Base-by-base conservation (phyloP, 202 grass and related monocot genomes). In the Digitaria exilis region DNA sequence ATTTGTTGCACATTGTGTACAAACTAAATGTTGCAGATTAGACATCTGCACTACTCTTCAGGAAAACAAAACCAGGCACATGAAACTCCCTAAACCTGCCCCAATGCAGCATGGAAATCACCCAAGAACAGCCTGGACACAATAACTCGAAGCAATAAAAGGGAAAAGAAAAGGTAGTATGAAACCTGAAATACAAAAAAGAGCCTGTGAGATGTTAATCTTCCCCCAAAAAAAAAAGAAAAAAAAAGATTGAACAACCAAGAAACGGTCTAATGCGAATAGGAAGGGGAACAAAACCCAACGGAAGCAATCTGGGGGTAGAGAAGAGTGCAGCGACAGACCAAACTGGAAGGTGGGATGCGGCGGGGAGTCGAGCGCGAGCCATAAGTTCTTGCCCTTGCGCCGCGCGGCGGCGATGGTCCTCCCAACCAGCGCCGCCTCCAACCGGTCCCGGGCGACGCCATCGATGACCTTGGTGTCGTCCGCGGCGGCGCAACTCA, bases 311-410 rank as follows among this genome's bases (percentile, higher is more conserved):
- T 26, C 9, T 70, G 6, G 50, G 0, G 24, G 46, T 19, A 17
- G 30, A 10, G 42, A 11, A 48, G 11, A 3, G 22, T 51, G 6
- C 6, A 32, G 62, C 35, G 60, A 86, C 85, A 24, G 67, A 96
- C 90, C 93, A 54, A 92, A 96, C 66, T 92, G 93, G 77, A 96
- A 96, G 42, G 90, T 82, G 54, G 90, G 93, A 57, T 79, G 86
- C 8, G 90, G 88, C 43, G 86, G 93, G 25, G 80, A 85, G 32
- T 96, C 86, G 18, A 91, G 93, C 64, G 7, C 43, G 74, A 95
- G 64, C 93, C 87, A 95, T 15, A 95, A 83, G 79, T 88, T 88
- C 80, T 96, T 96, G 35, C 93, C 90, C 86, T 90, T 92, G 18
- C 88, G 90, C 26, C 73, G 41, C 31, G 83, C 88, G 14, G 88